Base-by-base conservation (phyloP, 768 basidiomycete species). In the Fibroporia radiculosa region DNA sequence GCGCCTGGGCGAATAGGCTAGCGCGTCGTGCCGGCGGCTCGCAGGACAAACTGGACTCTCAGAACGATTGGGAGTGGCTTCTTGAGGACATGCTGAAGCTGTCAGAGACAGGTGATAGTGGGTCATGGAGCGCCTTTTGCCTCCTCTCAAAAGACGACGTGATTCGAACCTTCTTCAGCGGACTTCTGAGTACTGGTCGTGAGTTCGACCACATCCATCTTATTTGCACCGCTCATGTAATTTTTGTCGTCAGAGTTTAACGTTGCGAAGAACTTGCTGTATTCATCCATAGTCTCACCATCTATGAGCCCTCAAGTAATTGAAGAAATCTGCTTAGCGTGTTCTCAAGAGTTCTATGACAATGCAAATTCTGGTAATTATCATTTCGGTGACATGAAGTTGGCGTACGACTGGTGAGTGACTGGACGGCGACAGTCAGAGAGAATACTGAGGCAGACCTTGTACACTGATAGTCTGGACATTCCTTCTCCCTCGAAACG, bases 321-420 rank as follows among this genome's bases (percentile, higher is more conserved):
- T 4, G 93, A 97, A 62, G 77, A 82, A 25, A 77, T 95, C 11
- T 92, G 90, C 53, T 66, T 99, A 16, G 61, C 78, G 1, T 80
- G 80, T 33, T 91, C 89, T 3, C 76, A 79, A 37, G 96, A 98
- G 66, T 80, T 96, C 49, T 99, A 98, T 62, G 92, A 97, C 59
- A 97, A 97, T 55, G 87, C 96, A 2, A 81, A 74, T 50, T 85
- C 82, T 1, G 96, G 92, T 4, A 99, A 97, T 56, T 84, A 92
- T 59, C 88, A 90, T 53, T 73, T 77, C 28, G 93, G 95, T 3
- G 91, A 95, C 41, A 97, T 99, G 93, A 95, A 92, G 61, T 70
- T 91, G 39, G 96, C 96, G 1, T 93, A 93, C 62, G 90, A 95
- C 46, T 98, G 96, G 95, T 96, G 28, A 39, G 27, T 36, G 34